Evolutionary conservation across 78 protist genomes (phyloP).

Genomic region (Emiliania huxleyi): DNA sequence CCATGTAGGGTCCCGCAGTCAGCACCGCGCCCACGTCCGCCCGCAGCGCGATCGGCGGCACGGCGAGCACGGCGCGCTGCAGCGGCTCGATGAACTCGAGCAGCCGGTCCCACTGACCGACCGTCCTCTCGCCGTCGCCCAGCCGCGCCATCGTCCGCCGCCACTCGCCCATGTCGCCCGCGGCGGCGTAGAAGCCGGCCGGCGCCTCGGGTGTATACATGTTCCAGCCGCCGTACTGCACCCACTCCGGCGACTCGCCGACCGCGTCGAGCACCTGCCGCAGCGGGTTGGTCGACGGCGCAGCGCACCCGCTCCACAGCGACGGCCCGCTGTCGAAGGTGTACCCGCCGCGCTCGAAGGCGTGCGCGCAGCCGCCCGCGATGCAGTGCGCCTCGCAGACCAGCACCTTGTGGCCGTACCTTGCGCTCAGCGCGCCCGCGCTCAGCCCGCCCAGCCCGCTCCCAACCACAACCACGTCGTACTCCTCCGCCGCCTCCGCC

Average conservation of each 20-base stretch:
- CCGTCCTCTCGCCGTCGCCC: background rate
- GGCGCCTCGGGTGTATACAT: conserved; percentile 13
- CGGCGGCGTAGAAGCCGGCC: background rate
- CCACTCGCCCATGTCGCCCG: background rate
- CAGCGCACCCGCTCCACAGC: conserved; percentile 18
- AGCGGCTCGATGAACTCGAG: background rate
- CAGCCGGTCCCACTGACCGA: background rate
- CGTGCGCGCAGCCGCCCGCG: background rate
- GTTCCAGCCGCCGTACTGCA: conserved; percentile 29
- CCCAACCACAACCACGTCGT: conserved; percentile 19
- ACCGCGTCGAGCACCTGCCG: conserved; percentile 39
- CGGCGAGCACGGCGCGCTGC: background rate
- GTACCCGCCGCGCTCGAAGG: conserved; percentile 6
- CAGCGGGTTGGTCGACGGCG: conserved; percentile 38
- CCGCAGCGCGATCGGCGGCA: conserved; percentile 35
- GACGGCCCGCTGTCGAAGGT: conserved; percentile 37
- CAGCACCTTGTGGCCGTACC: background rate
- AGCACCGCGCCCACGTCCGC: conserved; percentile 26
- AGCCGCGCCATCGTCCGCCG: background rate
- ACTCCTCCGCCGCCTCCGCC: too few relatives aligned
- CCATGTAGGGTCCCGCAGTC: background rate
- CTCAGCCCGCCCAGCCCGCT: conserved; percentile 29
- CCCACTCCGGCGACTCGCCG: conserved; percentile 22
- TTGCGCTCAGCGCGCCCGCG: background rate
- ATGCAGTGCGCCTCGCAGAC: background rate